Percentiles rank a stretch among this genome's conserved stretches.
These are phyloP conservation scores for Grosmannia huntii DNA, from an alignment of 2,329 filamentous ascomycete species.

Conservation along the genomic window DNA sequence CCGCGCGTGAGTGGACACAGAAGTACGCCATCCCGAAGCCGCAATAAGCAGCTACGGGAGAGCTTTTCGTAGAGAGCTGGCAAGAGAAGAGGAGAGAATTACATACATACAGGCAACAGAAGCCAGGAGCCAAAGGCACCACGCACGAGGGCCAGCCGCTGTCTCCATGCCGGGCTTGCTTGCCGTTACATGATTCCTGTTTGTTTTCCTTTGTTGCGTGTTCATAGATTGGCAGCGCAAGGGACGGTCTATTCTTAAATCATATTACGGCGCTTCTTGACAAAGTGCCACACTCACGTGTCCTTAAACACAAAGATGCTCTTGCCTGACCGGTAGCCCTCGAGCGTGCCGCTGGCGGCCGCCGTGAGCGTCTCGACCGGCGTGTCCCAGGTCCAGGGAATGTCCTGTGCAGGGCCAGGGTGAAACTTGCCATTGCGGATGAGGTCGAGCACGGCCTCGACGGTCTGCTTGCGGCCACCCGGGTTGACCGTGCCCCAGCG, in stretches of 20 bases:
- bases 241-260: neutral
- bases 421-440: slow-evolving; percentile 65
- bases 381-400: slow-evolving; percentile 75
- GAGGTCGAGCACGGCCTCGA: slow-evolving; percentile 72
- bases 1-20: slow-evolving; percentile 82
- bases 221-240: neutral
- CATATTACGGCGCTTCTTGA: neutral
- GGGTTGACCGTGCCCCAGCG: slow-evolving; percentile 71
- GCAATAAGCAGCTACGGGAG: neutral
- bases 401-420: slow-evolving; percentile 70
- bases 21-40: slow-evolving; percentile 54
- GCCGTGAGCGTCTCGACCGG: slow-evolving; percentile 53
- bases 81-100: no score
- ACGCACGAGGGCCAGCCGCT: no score
- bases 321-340: slow-evolving; percentile 79
- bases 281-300: slow-evolving; percentile 23
- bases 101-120: no score
- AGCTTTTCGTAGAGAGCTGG: no score
- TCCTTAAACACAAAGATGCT: slow-evolving; percentile 73
- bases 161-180: no score
- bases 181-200: no score
- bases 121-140: no score
- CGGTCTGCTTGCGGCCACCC: slow-evolving; percentile 61
- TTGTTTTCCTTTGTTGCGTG: neutral
- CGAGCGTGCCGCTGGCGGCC: slow-evolving; percentile 70